phyloP scores from a whole-genome alignment of 108 stramenopile genomes.

The Stephanodiscus triporus region DNA sequence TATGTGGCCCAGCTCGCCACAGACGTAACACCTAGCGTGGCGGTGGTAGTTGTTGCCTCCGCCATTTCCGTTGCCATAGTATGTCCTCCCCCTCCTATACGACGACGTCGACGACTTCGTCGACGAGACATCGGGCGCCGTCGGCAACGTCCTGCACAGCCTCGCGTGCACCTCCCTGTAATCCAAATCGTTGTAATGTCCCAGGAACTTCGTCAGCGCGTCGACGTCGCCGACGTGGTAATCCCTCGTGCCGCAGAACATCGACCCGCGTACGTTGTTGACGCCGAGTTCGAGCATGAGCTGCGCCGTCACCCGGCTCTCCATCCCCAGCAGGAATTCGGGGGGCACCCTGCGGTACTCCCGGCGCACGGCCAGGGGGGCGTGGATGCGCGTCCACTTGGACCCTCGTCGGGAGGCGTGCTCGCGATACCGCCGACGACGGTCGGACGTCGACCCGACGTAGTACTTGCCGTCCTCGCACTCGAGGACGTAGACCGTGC shows the following conservation, averaged over 20 bases:
- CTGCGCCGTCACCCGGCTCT: slow-evolving; percentile 64
- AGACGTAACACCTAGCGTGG: too few species aligned
- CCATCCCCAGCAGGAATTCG: slow-evolving; percentile 56
- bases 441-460: slow-evolving; percentile 65
- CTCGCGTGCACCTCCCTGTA: slow-evolving; percentile 44
- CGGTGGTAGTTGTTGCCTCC: too few species aligned
- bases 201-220: slow-evolving; percentile 59
- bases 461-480: slow-evolving; percentile 67
- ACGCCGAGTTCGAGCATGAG: slow-evolving; percentile 61
- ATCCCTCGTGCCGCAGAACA: slow-evolving; percentile 52
- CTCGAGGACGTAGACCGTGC: slow-evolving; percentile 69
- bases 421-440: slow-evolving; percentile 48
- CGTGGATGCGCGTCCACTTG: slow-evolving; percentile 60
- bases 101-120: slow-evolving; percentile 59
- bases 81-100: too few species aligned
- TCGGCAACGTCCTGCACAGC: slow-evolving; percentile 26
- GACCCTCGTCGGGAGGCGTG: slow-evolving; percentile 58
- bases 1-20: too few species aligned
- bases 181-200: slow-evolving; percentile 69
- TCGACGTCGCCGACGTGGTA: slow-evolving; percentile 54
- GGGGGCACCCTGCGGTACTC: slow-evolving; percentile 58
- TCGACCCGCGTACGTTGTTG: slow-evolving; percentile 69
- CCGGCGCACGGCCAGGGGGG: slow-evolving; percentile 48
- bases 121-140: too few species aligned
- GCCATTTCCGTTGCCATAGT: too few species aligned